Evolutionary conservation across 2,329 filamentous ascomycete genomes (phyloP).

Genomic region (Arthrinium puccinioides): DNA sequence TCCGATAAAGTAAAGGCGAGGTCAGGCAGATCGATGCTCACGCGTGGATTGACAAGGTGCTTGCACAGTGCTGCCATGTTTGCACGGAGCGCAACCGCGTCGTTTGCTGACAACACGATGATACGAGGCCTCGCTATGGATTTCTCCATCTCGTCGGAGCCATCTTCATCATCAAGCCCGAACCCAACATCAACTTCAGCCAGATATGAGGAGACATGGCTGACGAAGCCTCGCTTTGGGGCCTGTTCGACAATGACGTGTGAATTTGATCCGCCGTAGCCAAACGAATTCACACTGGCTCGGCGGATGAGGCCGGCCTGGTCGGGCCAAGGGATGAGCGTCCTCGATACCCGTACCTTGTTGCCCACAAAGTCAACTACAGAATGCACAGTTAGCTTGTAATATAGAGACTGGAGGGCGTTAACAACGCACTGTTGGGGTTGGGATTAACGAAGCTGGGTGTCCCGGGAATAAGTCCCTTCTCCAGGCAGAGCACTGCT

Average conservation of each 20-base stretch:
- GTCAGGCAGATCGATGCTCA: conserved; percentile 13
- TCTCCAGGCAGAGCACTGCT: conserved; percentile 20
- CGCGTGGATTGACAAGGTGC: conserved; percentile 18
- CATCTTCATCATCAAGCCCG: background rate
- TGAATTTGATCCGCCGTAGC: background rate
- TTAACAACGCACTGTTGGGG: conserved; percentile 7
- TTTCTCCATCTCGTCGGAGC: background rate
- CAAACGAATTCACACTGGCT: background rate
- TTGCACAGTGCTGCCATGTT: conserved; percentile 11
- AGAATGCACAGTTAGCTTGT: conserved; percentile 1
- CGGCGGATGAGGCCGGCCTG: background rate
- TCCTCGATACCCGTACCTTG: conserved; percentile 9
- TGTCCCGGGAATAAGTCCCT: conserved; percentile 18
- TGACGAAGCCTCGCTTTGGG: too few relatives aligned
- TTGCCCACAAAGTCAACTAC: conserved; percentile 10
- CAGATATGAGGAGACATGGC: too few relatives aligned
- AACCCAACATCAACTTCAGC: background rate
- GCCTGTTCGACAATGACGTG: background rate
- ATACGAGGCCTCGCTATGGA: background rate
- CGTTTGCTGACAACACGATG: conserved; percentile 17
- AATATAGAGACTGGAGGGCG: too few relatives aligned
- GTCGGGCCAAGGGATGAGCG: conserved; percentile 16
- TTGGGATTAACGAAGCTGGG: conserved; percentile 14
- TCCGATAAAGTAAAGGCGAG: conserved; percentile 21
- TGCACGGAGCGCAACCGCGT: conserved; percentile 12